A percentile compares a stretch with the other conserved stretches of the same genome.
phyloP scores from a whole-genome alignment of 441 rosid genomes.

The Hura crepitans region DNA sequence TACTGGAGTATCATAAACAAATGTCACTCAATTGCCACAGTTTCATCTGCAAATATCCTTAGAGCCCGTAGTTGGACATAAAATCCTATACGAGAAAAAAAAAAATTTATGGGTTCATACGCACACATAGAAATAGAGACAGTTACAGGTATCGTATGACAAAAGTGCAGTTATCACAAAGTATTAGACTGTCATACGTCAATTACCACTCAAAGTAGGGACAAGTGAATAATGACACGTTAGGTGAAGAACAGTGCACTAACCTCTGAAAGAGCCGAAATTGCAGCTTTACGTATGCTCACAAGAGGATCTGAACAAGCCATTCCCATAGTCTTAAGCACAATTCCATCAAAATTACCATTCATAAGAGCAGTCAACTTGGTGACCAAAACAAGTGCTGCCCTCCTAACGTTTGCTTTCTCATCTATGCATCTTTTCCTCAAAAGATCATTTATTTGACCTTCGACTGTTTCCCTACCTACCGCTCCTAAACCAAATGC shows the following conservation, averaged over 20 bases:
- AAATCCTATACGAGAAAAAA: slow-evolving; percentile 19
- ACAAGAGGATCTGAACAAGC: slow-evolving; percentile 94
- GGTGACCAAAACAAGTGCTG: slow-evolving; percentile 67
- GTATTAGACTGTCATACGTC: slow-evolving; percentile 1
- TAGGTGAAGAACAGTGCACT: slow-evolving; percentile 21
- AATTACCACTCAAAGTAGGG: not conserved
- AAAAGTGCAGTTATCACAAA: not conserved
- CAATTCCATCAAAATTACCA: slow-evolving; percentile 58
- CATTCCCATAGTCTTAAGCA: slow-evolving; percentile 72
- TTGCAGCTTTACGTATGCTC: slow-evolving; percentile 87
- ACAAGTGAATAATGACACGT: slow-evolving; percentile 12
- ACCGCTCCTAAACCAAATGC: slow-evolving; percentile 40
- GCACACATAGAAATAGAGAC: not conserved
- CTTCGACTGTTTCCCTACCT: slow-evolving; percentile 23
- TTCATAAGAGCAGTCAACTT: slow-evolving; percentile 62
- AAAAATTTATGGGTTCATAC: not conserved
- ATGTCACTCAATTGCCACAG: slow-evolving; percentile 69
- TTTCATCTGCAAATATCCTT: slow-evolving; percentile 55
- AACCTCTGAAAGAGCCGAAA: slow-evolving; percentile 92
- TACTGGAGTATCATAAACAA: not conserved
- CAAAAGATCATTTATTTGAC: slow-evolving; percentile 52
- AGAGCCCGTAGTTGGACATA: slow-evolving; percentile 44
- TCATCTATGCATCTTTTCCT: slow-evolving; percentile 79
- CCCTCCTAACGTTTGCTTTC: slow-evolving; percentile 81
- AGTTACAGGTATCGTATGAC: not conserved